phyloP scores from a whole-genome alignment of 2,329 filamentous ascomycete genomes.

The Orbilia javanica region DNA sequence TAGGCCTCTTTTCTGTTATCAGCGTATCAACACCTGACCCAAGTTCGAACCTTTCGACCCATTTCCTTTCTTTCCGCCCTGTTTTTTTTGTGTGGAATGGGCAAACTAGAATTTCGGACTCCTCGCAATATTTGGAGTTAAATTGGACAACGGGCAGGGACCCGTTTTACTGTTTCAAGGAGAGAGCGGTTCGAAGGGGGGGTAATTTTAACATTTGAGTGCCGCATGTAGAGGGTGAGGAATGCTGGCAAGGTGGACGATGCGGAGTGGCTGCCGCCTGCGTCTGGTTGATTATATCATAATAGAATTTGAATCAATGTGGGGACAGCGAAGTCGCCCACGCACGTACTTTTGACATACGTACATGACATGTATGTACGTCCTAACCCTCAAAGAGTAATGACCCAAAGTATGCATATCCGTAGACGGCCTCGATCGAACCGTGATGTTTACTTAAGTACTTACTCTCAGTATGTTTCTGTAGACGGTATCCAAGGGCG shows the following conservation, averaged over 20 bases:
- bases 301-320: neutral
- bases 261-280: slow-evolving; percentile 21
- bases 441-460: neutral
- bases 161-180: slow-evolving; percentile 40
- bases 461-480: too few species aligned
- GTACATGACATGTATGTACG: neutral
- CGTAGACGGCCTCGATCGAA: neutral
- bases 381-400: too few species aligned
- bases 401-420: neutral
- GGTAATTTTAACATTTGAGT: slow-evolving; percentile 34
- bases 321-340: slow-evolving; percentile 2
- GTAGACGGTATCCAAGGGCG: slow-evolving; percentile 46
- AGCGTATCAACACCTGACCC: slow-evolving; percentile 11
- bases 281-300: neutral
- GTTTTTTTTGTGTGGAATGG: neutral
- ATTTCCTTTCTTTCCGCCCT: slow-evolving; percentile 1
- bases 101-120: slow-evolving; percentile 6
- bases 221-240: slow-evolving; percentile 26
- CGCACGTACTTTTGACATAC: neutral
- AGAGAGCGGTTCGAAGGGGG: slow-evolving; percentile 27
- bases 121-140: slow-evolving; percentile 18
- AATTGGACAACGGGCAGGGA: slow-evolving; percentile 22
- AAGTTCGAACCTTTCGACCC: neutral
- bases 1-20: neutral
- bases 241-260: slow-evolving; percentile 31